A percentile compares a stretch with the other conserved stretches of the same genome.
Evolutionary conservation across 2,329 filamentous ascomycete species (phyloP).

Genomic region (Fusarium longipes): DNA sequence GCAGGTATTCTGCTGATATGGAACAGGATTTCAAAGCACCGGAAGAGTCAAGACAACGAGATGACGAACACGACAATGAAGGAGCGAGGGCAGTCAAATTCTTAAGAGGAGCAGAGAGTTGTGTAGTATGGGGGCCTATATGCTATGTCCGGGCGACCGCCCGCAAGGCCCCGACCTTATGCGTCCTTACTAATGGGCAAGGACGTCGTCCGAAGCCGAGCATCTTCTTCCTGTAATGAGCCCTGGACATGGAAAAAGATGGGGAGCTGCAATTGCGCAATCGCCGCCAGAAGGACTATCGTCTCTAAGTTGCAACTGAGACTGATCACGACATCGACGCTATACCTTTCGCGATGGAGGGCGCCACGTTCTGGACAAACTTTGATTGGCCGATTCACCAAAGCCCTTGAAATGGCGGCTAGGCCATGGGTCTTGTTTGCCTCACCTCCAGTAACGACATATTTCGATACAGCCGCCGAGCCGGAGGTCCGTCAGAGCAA

Average conservation of each 20-base stretch:
- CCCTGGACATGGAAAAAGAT: slow-evolving; percentile 41
- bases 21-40: slow-evolving; percentile 36
- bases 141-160: slow-evolving; percentile 47
- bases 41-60: slow-evolving; percentile 30
- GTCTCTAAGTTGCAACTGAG: slow-evolving; percentile 49
- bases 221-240: slow-evolving; percentile 37
- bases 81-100: slow-evolving; percentile 43
- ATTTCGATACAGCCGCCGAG: slow-evolving; percentile 43
- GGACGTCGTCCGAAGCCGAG: slow-evolving; percentile 39
- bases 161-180: slow-evolving; percentile 38
- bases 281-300: slow-evolving; percentile 49
- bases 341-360: slow-evolving; percentile 60
- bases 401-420: slow-evolving; percentile 40
- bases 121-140: slow-evolving; percentile 42
- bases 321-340: slow-evolving; percentile 65
- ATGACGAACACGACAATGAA: slow-evolving; percentile 34
- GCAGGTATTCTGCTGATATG: slow-evolving; percentile 40
- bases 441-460: slow-evolving; percentile 40
- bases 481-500: slow-evolving; percentile 35
- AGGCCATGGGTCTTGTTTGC: slow-evolving; percentile 42
- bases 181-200: slow-evolving; percentile 45
- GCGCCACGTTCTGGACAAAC: slow-evolving; percentile 33
- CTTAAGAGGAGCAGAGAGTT: slow-evolving; percentile 38
- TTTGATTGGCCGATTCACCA: slow-evolving; percentile 51
- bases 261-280: slow-evolving; percentile 52